Conservation (phyloP, 2,329 filamentous ascomycete species). For the Cladophialophora chaetospira region DNA sequence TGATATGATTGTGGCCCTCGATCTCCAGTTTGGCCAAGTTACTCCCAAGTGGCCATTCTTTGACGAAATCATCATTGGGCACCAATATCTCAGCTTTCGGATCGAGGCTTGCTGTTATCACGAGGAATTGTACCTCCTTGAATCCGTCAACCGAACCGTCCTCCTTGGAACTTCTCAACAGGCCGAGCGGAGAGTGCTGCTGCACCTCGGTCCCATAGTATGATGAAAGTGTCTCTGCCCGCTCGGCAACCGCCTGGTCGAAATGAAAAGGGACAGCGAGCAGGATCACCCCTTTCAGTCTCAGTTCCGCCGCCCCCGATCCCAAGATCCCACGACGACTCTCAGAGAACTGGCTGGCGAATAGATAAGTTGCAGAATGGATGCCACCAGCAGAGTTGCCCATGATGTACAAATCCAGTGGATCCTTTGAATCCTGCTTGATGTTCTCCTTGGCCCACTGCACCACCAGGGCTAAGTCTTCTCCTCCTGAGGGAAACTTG, state of each 20-base stretch:
- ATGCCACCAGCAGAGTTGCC: constrained; percentile 48
- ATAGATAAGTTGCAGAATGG: constrained; percentile 42
- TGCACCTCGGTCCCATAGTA: constrained; percentile 18
- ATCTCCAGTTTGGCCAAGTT: constrained; percentile 4
- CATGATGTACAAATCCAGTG: constrained; percentile 42
- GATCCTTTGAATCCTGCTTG: constrained; percentile 31
- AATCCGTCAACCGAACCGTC: constrained; percentile 4
- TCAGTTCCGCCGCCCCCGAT: not conserved
- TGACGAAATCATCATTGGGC: constrained; percentile 21
- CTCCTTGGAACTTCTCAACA: constrained; percentile 16
- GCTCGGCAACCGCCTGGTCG: not conserved
- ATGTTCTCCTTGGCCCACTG: constrained; percentile 39
- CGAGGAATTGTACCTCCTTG: constrained; percentile 7
- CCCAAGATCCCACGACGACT: not conserved
- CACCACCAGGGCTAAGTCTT: constrained; percentile 41
- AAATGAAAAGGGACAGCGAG: constrained; percentile 8
- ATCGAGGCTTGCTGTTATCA: constrained; percentile 19
- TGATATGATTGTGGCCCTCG: constrained; percentile 23
- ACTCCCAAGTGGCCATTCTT: constrained; percentile 12
- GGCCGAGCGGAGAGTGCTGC: constrained; percentile 9
- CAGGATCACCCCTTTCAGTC: not conserved
- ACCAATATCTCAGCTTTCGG: constrained; percentile 25
- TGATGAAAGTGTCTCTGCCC: constrained; percentile 6
- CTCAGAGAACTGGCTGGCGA: constrained; percentile 27
- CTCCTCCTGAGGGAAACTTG: constrained; percentile 45